phyloP scores from a whole-genome alignment of 345 rosid species.

The Alliaria petiolata region DNA sequence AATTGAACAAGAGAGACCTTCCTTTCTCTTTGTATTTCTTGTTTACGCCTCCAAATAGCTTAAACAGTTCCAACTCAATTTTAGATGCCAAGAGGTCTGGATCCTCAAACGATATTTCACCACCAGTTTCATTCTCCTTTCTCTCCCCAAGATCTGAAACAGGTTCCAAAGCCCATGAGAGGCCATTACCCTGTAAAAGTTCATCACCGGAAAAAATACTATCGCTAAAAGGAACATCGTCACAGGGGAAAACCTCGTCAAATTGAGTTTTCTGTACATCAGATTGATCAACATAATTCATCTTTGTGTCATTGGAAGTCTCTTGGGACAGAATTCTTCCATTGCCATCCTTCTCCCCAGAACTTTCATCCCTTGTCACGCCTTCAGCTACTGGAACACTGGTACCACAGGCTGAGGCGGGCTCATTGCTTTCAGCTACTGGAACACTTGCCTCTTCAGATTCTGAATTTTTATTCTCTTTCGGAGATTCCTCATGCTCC shows the following conservation, averaged over 20 bases:
- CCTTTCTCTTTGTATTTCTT: slow-evolving; percentile 96
- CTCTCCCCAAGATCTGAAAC: slow-evolving; percentile 33
- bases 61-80: slow-evolving; percentile 81
- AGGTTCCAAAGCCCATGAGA: slow-evolving; percentile 81
- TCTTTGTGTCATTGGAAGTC: slow-evolving; percentile 21
- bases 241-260: slow-evolving; percentile 43
- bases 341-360: slow-evolving; percentile 10
- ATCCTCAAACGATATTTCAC: slow-evolving; percentile 24
- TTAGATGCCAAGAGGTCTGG: slow-evolving; percentile 59
- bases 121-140: slow-evolving; percentile 1
- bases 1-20: slow-evolving; percentile 83
- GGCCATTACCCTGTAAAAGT: slow-evolving; percentile 90
- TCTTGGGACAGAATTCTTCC: slow-evolving; percentile 19
- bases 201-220: slow-evolving; percentile 76
- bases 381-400: slow-evolving; percentile 26
- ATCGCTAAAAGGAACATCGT: slow-evolving; percentile 58
- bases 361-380: slow-evolving; percentile 9
- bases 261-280: slow-evolving; percentile 43
- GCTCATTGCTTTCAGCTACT: slow-evolving; percentile 27
- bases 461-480: slow-evolving; percentile 36
- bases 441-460: slow-evolving; percentile 32
- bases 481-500: slow-evolving; percentile 34
- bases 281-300: slow-evolving; percentile 28
- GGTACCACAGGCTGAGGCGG: slow-evolving; percentile 23
- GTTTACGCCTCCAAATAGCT: slow-evolving; percentile 89